Conservation (phyloP, 768 basidiomycete species). For the Boletus tylopilopsis region DNA sequence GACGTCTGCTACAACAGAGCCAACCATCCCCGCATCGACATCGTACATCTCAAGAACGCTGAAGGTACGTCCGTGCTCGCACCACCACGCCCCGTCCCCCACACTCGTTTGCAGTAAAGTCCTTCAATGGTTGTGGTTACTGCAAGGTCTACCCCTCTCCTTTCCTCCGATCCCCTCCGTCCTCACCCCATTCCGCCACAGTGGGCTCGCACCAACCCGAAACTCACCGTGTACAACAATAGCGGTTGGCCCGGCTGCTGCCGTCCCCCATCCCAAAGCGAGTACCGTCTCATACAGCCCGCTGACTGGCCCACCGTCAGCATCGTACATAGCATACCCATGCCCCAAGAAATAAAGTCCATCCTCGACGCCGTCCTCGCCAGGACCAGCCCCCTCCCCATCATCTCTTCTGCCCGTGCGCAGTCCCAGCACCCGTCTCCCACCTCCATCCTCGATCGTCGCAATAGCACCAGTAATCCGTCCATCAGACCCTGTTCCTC, state of each 20-base stretch:
- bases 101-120: conserved; percentile 50
- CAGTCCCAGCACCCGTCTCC: conserved; percentile 29
- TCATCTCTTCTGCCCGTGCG: conserved; percentile 30
- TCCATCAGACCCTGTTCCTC: conserved; percentile 14
- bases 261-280: conserved; percentile 60
- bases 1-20: conserved; percentile 74
- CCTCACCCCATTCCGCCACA: conserved; percentile 34
- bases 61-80: conserved; percentile 56
- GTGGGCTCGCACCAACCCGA: conserved; percentile 70
- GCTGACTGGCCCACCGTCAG: conserved; percentile 82
- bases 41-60: conserved; percentile 81
- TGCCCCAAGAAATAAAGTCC: conserved; percentile 69
- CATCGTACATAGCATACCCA: conserved; percentile 67
- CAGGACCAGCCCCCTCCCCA: conserved; percentile 34
- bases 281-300: conserved; percentile 60
- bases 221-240: conserved; percentile 58
- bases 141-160: conserved; percentile 63
- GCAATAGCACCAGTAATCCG: conserved; percentile 39
- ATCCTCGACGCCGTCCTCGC: conserved; percentile 54
- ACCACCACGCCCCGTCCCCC: conserved; percentile 5
- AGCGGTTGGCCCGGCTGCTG: conserved; percentile 89
- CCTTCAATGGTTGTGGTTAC: conserved; percentile 84
- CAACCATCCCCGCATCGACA: conserved; percentile 72
- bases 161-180: conserved; percentile 18
- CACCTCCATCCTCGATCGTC: conserved; percentile 40